A percentile compares a stretch with the other conserved stretches of the same genome.
Evolutionary conservation across 306 rosid species (phyloP).

Genomic region (Cicer bijugum): DNA sequence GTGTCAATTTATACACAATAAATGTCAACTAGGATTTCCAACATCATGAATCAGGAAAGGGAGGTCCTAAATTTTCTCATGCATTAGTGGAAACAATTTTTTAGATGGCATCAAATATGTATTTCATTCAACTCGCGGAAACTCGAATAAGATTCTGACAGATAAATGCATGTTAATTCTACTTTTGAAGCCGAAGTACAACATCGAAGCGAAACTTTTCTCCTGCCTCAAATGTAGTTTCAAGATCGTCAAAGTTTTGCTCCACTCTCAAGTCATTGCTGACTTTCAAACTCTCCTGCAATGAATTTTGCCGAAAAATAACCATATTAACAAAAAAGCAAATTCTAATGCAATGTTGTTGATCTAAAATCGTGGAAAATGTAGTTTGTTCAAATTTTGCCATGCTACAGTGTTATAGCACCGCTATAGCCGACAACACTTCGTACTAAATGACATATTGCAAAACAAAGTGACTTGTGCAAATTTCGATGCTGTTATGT

Average conservation of each 20-base stretch:
- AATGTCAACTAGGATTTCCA: too few relatives aligned
- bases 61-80: too few relatives aligned
- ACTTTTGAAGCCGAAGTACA: slow-evolving; percentile 57
- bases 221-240: slow-evolving; percentile 65
- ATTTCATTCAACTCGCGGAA: too few relatives aligned
- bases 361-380: not conserved
- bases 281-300: slow-evolving; percentile 71
- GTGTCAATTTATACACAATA: too few relatives aligned
- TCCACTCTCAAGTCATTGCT: slow-evolving; percentile 73
- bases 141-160: not conserved
- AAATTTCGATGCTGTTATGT: not conserved
- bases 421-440: not conserved
- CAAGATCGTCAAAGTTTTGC: slow-evolving; percentile 89
- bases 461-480: not conserved
- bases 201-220: slow-evolving; percentile 74
- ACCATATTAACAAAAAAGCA: slow-evolving; percentile 11
- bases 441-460: not conserved
- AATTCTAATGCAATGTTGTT: not conserved
- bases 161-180: slow-evolving; percentile 35
- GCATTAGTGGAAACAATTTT: too few relatives aligned
- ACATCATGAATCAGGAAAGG: too few relatives aligned
- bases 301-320: slow-evolving; percentile 8
- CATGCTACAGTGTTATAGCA: not conserved
- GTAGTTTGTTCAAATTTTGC: not conserved
- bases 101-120: too few relatives aligned